Evolutionary conservation across 2,329 filamentous ascomycete species (phyloP), one percentile per base, ranked within the genome.

Genomic region (Sclerotinia glacialis): DNA sequence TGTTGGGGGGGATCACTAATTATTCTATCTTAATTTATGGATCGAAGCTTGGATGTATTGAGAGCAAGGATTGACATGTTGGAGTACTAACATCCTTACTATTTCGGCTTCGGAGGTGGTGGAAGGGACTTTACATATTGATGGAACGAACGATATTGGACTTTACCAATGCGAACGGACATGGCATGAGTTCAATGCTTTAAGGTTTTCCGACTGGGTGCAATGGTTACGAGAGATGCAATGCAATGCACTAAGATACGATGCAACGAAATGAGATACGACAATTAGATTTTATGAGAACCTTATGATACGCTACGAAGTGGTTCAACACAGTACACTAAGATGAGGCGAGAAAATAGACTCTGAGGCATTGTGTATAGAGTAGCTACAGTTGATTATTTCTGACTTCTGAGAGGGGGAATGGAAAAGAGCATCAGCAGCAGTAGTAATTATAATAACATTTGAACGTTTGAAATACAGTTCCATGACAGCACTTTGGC

Each of bases 41-140:
- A 54, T 54, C 16, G 42, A 42, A 63, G 18, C 31, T 61, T 61
- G 44, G 58, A 49, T 61, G 31, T 40, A 61, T 26, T 21, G 6
- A 47, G 44, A 61, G n/a, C 44, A 18, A 61, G 46, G 31, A 16
- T 49, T 49, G 21, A 49, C n/a, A 49, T 49, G 18, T 61, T 61
- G 58, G 44, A 49, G 31, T 49, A 49, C 44, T 18, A 37, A 61
- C 14, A 26, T 61, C 12, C 44, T 49, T 49, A 49, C 5, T 26
- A 61, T 40, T 26, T 49, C 44, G 26, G n/a, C 58, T 61, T 12
- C 18, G 6, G 26, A 4, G 44, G 9, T 16, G 7, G 8, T 21
- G 16, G 31, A 23, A 34, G 28, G 26, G 12, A 21, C n/a, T 31
- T 31, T 5, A 7, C 14, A 37, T 37, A 47, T 60, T 37, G 44